Conservation (phyloP, 2,329 filamentous ascomycete species). For the Nemania serpens region DNA sequence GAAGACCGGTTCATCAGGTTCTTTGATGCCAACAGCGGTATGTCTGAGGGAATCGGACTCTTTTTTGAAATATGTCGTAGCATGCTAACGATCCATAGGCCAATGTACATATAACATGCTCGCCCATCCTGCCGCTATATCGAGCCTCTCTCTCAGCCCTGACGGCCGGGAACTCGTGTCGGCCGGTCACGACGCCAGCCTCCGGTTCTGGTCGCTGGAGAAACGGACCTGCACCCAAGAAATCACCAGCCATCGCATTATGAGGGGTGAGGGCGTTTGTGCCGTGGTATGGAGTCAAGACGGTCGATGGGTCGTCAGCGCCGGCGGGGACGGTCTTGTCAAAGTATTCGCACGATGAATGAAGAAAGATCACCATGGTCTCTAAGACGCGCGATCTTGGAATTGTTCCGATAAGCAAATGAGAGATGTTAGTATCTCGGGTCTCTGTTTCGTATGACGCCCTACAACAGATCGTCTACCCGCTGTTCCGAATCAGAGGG, state of each 20-base stretch:
- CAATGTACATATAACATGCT: conserved; percentile 99
- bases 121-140: conserved; percentile 91
- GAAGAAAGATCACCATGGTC: background rate
- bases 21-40: conserved; percentile 99
- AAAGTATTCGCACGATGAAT: conserved; percentile 77
- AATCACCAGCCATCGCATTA: conserved; percentile 88
- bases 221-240: conserved; percentile 95
- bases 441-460: background rate
- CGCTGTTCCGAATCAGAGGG: too few relatives aligned
- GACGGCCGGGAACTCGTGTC: conserved; percentile 94
- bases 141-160: conserved; percentile 86
- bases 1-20: conserved; percentile 96
- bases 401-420: background rate
- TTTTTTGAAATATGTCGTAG: background rate
- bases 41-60: conserved; percentile 45
- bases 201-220: conserved; percentile 96
- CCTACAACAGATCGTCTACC: too few relatives aligned
- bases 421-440: background rate
- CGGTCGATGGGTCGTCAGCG: conserved; percentile 91
- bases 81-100: conserved; percentile 58
- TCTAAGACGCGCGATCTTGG: background rate
- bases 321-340: conserved; percentile 91
- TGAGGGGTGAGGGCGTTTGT: conserved; percentile 96
- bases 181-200: conserved; percentile 90
- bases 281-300: conserved; percentile 95